Conservation (phyloP, 2,329 filamentous ascomycete genomes). For the Curvularia sp. region DNA sequence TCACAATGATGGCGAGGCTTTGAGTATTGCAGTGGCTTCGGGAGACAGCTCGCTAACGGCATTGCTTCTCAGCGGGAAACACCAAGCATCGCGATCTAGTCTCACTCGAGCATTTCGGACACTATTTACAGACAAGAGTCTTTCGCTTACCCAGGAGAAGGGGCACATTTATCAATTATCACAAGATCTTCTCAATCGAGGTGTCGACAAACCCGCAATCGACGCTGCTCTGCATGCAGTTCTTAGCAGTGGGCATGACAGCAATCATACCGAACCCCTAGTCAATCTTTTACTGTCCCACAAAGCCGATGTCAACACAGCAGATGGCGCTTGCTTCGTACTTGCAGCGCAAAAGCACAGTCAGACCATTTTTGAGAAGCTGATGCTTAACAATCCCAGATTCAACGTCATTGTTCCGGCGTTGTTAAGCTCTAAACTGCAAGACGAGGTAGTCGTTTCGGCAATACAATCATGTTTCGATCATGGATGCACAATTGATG, state of each 20-base stretch:
- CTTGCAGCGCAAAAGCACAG: slow-evolving; percentile 37
- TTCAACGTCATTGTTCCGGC: slow-evolving; percentile 62
- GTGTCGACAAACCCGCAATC: slow-evolving; percentile 41
- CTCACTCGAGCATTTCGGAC: slow-evolving; percentile 38
- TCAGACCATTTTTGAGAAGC: slow-evolving; percentile 32
- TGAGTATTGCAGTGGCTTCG: slow-evolving; percentile 62
- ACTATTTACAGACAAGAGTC: slow-evolving; percentile 31
- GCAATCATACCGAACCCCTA: slow-evolving; percentile 18
- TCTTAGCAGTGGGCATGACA: slow-evolving; percentile 24
- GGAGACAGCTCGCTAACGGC: slow-evolving; percentile 60
- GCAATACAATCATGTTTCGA: slow-evolving; percentile 64
- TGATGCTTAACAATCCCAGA: slow-evolving; percentile 55
- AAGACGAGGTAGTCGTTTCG: slow-evolving; percentile 55
- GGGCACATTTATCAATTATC: slow-evolving; percentile 23
- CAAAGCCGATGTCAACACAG: slow-evolving; percentile 41
- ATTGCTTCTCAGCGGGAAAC: slow-evolving; percentile 55
- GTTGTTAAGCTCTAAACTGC: slow-evolving; percentile 61
- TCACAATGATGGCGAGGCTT: slow-evolving; percentile 60
- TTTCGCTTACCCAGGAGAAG: slow-evolving; percentile 5
- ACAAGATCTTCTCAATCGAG: slow-evolving; percentile 33
- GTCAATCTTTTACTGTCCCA: slow-evolving; percentile 38
- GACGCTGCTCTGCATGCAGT: slow-evolving; percentile 34
- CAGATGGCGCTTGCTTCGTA: slow-evolving; percentile 40
- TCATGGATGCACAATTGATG: slow-evolving; percentile 43
- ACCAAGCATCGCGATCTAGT: slow-evolving; percentile 33